Evolutionary conservation across 164 flowering plant genomes (phyloP), one percentile per base, ranked within the genome.

Genomic region (Magnolia officinalis): DNA sequence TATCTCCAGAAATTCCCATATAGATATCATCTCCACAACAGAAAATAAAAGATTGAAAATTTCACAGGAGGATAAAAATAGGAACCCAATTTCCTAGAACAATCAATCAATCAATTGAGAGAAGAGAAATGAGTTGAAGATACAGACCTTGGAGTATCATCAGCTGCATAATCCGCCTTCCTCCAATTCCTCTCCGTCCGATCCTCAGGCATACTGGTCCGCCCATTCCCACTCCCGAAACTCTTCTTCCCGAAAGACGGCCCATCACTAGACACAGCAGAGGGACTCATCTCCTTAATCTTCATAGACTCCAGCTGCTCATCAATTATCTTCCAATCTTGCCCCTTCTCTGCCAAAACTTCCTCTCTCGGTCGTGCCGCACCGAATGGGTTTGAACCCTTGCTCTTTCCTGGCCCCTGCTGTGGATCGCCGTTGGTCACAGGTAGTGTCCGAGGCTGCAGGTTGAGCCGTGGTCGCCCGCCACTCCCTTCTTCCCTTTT

Each of bases 321-420:
- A 52, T 94, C 99, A 80, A 94, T 87, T 87, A 93, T 89, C 90
- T 92, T 96, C 92, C 90, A 89, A 75, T 96, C 98, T 81, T 91
- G 86, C 18, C 98, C 99, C 74, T 93, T 91, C 84, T 93, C 93
- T 23, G 89, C 91, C 90, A 96, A 83, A 8, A 96, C 92, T 83
- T 91, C 95, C 86, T 96, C 99, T 79, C 99, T 90, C 0, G 99
- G 99, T 82, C 98, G 86, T 1, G 99, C 99, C n/a, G 79, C 93
- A 0, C 99, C 99, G 77, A 96, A 96, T 0, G 98, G 99, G 71
- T 86, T 91, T 2, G 86, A 55, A 4, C 90, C 92, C 83, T 89
- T 89, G 1, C 88, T 82, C 80, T 79, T 90, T 61, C 20, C 83
- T 6, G 75, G 71, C 78, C 13, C 71, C 75, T 77, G 73, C 69